Conservation (phyloP, 2,329 filamentous ascomycete genomes). For the Fusarium sp. region DNA sequence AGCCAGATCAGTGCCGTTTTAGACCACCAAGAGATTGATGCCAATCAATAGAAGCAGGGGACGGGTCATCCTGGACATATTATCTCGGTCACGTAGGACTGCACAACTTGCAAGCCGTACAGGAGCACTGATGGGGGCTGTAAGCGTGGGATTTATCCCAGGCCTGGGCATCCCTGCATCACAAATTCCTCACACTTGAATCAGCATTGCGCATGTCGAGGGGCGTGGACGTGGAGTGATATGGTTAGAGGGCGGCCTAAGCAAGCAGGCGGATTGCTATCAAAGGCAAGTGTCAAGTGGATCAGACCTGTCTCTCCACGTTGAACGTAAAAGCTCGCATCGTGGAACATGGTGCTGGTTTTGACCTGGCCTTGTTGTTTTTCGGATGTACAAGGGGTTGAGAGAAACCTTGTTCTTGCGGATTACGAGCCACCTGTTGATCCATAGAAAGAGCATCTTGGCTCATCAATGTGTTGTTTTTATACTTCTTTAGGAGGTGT, state of each 20-base stretch:
- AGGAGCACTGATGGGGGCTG: conserved; percentile 16
- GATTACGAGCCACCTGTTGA: conserved; percentile 13
- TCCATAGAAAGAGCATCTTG: conserved; percentile 15
- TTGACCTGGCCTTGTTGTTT: conserved; percentile 1
- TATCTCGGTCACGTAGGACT: conserved; percentile 26
- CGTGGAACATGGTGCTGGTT: conserved; percentile 20
- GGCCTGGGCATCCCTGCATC: conserved; percentile 34
- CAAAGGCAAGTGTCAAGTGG: conserved; percentile 41
- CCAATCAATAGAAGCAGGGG: conserved; percentile 26
- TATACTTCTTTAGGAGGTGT: conserved; percentile 12
- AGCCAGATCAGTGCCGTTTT: neutral
- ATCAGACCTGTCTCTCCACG: conserved; percentile 34
- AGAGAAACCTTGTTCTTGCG: conserved; percentile 21
- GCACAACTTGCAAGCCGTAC: conserved; percentile 1
- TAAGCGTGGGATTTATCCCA: conserved; percentile 32
- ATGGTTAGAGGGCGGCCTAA: conserved; percentile 12
- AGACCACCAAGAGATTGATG: conserved; percentile 15
- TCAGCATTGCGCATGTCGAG: conserved; percentile 14
- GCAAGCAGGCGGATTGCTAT: conserved; percentile 35
- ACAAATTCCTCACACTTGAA: conserved; percentile 36
- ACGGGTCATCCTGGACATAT: conserved; percentile 30
- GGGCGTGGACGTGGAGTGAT: conserved; percentile 23
- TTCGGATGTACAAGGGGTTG: conserved; percentile 4
- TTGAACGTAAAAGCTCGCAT: conserved; percentile 27
- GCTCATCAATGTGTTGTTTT: conserved; percentile 15